phyloP scores from a whole-genome alignment of 2,329 filamentous ascomycete genomes.

The Karstenula rhodostoma region DNA sequence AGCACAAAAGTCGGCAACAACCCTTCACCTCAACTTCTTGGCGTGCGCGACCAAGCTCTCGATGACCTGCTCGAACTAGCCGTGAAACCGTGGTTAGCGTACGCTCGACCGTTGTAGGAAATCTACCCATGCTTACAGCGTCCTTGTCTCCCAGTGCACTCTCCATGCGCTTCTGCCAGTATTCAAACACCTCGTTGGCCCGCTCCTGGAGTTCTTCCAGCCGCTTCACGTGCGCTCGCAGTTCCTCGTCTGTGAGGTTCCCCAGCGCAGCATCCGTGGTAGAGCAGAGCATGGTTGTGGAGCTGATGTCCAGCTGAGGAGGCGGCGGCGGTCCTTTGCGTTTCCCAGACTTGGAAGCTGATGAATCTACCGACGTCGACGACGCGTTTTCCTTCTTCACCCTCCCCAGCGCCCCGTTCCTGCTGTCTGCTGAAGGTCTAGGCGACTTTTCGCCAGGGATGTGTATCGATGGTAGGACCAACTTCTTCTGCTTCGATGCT shows the following conservation, averaged over 20 bases:
- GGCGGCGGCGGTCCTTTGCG: conserved; percentile 69
- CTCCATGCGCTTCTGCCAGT: conserved; percentile 87
- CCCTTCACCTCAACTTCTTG: conserved; percentile 75
- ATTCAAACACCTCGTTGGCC: conserved; percentile 81
- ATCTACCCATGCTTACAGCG: conserved; percentile 53
- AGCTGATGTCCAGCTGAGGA: conserved; percentile 80
- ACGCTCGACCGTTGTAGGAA: not conserved
- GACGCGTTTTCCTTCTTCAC: conserved; percentile 52
- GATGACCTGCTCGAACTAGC: conserved; percentile 78
- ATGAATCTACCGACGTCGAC: conserved; percentile 49
- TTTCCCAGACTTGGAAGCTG: conserved; percentile 49
- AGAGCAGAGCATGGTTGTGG: conserved; percentile 78
- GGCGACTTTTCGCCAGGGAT: conserved; percentile 48
- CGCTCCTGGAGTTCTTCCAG: conserved; percentile 74
- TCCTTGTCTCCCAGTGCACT: conserved; percentile 90
- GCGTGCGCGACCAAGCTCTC: conserved; percentile 95
- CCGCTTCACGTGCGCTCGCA: conserved; percentile 73
- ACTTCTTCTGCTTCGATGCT: conserved; percentile 96
- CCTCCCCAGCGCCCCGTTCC: conserved; percentile 46
- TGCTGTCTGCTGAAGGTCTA: conserved; percentile 48
- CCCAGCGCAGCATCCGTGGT: conserved; percentile 84
- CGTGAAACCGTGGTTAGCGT: not conserved
- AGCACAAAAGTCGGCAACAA: not conserved
- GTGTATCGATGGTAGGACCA: conserved; percentile 83
- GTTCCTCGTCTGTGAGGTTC: conserved; percentile 80